Conservation (phyloP, 257 asterid species). For the Mentha longifolia region DNA sequence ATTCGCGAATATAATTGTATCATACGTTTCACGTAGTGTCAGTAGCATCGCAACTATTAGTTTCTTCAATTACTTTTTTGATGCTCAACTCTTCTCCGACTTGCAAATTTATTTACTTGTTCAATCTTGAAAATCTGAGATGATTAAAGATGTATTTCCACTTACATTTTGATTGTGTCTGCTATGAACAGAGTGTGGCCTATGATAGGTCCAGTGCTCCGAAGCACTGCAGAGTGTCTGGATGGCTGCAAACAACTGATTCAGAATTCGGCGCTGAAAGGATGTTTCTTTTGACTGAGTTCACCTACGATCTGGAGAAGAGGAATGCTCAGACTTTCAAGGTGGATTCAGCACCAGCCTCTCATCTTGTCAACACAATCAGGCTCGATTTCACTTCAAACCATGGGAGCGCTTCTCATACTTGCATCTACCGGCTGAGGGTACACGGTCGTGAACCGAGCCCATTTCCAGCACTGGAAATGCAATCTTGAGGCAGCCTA, state of each 20-base stretch:
- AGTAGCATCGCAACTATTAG: neutral
- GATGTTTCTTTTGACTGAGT: conserved; percentile 65
- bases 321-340: conserved; percentile 77
- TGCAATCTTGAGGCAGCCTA: conserved; percentile 44
- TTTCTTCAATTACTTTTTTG: neutral
- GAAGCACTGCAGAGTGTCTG: conserved; percentile 78
- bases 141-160: neutral
- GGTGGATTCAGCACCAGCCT: conserved; percentile 53
- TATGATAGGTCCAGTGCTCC: conserved; percentile 97
- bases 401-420: conserved; percentile 74
- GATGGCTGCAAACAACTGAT: conserved; percentile 62
- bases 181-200: conserved; percentile 74
- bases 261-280: conserved; percentile 34
- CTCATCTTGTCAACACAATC: conserved; percentile 58
- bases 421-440: conserved; percentile 90
- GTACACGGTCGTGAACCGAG: conserved; percentile 76
- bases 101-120: no score
- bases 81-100: no score
- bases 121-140: neutral
- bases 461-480: conserved; percentile 43
- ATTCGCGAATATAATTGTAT: neutral
- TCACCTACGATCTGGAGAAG: conserved; percentile 74
- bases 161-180: conserved; percentile 32
- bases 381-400: conserved; percentile 81
- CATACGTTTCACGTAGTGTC: neutral